A percentile compares a stretch with the other conserved stretches of the same genome.
These are phyloP conservation scores for Globisporangium cederbergense DNA, from an alignment of 352 stramenopile genomes.

Conservation along the genomic window DNA sequence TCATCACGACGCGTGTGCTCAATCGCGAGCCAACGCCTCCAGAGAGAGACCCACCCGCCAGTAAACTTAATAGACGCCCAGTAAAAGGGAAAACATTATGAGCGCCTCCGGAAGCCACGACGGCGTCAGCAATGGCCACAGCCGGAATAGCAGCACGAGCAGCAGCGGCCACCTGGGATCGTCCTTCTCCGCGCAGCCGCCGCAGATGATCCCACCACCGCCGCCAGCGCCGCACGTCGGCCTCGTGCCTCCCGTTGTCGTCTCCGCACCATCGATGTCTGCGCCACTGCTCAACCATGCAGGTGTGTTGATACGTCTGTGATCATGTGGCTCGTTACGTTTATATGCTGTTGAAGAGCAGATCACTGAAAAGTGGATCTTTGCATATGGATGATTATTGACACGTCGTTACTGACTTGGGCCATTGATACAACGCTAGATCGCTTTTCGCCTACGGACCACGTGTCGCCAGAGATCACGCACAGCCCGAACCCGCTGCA, in stretches of 20 bases:
- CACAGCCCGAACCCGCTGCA: slow-evolving; percentile 64
- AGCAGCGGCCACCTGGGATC: slow-evolving; percentile 25
- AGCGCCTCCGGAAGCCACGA: slow-evolving; percentile 10
- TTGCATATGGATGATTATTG: not conserved
- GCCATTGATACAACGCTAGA: slow-evolving; percentile 16
- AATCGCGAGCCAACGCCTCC: not conserved
- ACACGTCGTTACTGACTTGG: not conserved
- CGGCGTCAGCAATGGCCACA: slow-evolving; percentile 29
- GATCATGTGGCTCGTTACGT: not conserved
- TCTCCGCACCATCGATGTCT: slow-evolving; percentile 16
- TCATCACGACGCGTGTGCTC: slow-evolving; percentile 1
- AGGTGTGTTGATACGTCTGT: slow-evolving; percentile 10
- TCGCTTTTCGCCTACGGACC: slow-evolving; percentile 51
- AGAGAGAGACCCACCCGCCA: not conserved
- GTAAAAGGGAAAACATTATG: slow-evolving; percentile 1
- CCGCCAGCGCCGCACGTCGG: slow-evolving; percentile 17
- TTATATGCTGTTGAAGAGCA: not conserved
- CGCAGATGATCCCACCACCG: slow-evolving; percentile 24
- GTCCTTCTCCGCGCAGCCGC: slow-evolving; percentile 17
- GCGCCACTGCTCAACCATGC: slow-evolving; percentile 10
- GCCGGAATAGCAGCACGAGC: slow-evolving; percentile 40
- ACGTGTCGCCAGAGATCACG: slow-evolving; percentile 62
- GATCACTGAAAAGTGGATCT: slow-evolving; percentile 8
- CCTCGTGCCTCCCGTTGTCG: slow-evolving; percentile 13
- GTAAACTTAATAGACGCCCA: no score